Conservation (phyloP, 2,329 filamentous ascomycete genomes). For the Nemania sp. region DNA sequence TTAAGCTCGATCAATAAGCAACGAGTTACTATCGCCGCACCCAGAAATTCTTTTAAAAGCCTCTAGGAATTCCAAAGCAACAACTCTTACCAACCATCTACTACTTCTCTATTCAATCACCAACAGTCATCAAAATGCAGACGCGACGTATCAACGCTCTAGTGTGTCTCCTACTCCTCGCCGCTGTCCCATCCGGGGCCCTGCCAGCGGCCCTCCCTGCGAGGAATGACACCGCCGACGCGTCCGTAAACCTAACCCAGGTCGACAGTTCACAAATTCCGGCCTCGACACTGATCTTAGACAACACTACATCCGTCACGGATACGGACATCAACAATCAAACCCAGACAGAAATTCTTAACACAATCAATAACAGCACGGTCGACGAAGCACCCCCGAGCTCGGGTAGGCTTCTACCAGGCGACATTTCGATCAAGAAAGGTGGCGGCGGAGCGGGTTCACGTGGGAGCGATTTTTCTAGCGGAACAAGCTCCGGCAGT, state of each 20-base stretch:
- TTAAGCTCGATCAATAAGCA: too few species aligned
- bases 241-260: background rate
- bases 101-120: background rate
- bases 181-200: background rate
- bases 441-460: constrained; percentile 9
- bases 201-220: background rate
- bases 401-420: too few species aligned
- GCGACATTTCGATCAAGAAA: constrained; percentile 11
- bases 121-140: constrained; percentile 2
- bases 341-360: too few species aligned
- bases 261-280: background rate
- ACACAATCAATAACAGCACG: too few species aligned
- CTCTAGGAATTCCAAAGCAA: background rate
- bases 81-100: background rate
- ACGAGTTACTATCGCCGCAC: background rate
- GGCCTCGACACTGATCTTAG: too few species aligned
- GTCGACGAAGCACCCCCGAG: background rate
- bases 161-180: background rate
- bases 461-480: background rate
- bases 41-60: background rate
- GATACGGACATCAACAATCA: background rate
- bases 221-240: background rate
- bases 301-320: background rate
- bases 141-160: background rate
- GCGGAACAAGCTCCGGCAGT: background rate